Evolutionary conservation across 768 basidiomycete species (phyloP).

Genomic region (Suillus brevipes): DNA sequence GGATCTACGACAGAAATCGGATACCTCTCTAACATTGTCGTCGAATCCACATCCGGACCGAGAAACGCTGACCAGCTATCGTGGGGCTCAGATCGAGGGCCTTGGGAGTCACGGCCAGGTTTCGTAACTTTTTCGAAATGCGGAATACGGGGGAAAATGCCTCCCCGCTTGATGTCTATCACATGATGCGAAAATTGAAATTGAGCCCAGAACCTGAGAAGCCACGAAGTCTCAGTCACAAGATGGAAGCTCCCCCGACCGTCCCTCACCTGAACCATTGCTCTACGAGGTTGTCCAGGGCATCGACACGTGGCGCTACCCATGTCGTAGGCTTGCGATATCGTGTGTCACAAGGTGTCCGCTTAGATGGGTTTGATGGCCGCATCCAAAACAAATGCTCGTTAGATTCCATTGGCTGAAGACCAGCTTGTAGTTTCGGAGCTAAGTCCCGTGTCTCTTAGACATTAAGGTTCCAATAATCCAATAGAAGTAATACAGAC

Average conservation of each 20-base stretch:
- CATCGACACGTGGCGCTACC: slow-evolving; percentile 11
- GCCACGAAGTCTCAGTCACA: slow-evolving; percentile 1
- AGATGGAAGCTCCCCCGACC: slow-evolving; percentile 7
- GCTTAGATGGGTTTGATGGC: slow-evolving; percentile 12
- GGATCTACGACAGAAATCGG: slow-evolving; percentile 39
- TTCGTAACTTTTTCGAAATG: not conserved
- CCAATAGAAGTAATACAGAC: not conserved
- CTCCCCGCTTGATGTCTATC: slow-evolving; percentile 44
- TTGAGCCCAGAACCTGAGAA: slow-evolving; percentile 45
- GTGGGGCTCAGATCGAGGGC: not conserved
- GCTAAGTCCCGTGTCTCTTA: slow-evolving; percentile 43
- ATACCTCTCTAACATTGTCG: not conserved
- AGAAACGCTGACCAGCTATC: not conserved
- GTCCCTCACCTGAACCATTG: slow-evolving; percentile 46
- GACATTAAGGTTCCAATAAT: not conserved
- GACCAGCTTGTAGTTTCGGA: slow-evolving; percentile 52
- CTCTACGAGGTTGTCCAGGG: slow-evolving; percentile 27
- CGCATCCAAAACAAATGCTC: slow-evolving; percentile 34
- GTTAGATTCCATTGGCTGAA: slow-evolving; percentile 19
- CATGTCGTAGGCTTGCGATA: slow-evolving; percentile 21
- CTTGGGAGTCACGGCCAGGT: not conserved
- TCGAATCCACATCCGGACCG: not conserved
- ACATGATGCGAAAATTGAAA: slow-evolving; percentile 35
- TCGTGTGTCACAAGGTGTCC: slow-evolving; percentile 34
- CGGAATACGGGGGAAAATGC: slow-evolving; percentile 30